phyloP scores from a whole-genome alignment of 2,329 filamentous ascomycete species.

The Ascocoryne sarcoides region DNA sequence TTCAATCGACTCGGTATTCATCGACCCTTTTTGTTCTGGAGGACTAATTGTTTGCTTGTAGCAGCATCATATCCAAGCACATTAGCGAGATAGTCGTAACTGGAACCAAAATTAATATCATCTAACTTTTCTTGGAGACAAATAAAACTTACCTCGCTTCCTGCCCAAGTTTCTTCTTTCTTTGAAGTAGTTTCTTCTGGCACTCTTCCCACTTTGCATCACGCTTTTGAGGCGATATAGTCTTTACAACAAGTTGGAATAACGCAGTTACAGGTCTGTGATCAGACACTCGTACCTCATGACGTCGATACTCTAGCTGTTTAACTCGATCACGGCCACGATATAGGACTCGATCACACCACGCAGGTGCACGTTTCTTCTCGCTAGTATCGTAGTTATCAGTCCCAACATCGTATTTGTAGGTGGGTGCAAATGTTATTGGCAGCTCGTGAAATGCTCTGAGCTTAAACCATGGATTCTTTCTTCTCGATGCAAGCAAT shows the following conservation, averaged over 20 bases:
- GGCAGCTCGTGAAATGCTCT: constrained; percentile 84
- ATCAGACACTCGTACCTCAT: constrained; percentile 86
- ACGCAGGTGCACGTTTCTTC: constrained; percentile 87
- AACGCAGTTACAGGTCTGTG: constrained; percentile 84
- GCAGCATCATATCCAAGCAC: constrained; percentile 40
- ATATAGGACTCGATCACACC: constrained; percentile 92
- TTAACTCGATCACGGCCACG: constrained; percentile 71
- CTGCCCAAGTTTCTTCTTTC: constrained; percentile 57
- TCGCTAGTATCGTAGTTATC: constrained; percentile 92
- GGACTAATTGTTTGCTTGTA: constrained; percentile 20
- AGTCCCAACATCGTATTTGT: constrained; percentile 96
- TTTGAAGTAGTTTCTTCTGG: constrained; percentile 63
- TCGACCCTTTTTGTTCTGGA: constrained; percentile 12
- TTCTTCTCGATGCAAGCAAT: constrained; percentile 76
- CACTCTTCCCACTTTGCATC: constrained; percentile 62
- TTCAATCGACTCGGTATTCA: too few relatives aligned
- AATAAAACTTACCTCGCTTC: constrained; percentile 64
- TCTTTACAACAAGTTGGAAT: constrained; percentile 80
- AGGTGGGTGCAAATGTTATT: constrained; percentile 89
- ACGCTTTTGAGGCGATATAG: constrained; percentile 59
- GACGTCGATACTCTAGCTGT: constrained; percentile 78
- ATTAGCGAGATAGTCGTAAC: constrained; percentile 55
- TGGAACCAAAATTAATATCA: constrained; percentile 24
- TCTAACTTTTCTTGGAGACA: constrained; percentile 3
- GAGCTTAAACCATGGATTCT: constrained; percentile 82